Evolutionary conservation across 345 rosid genomes (phyloP).

Genomic region (Melaleuca alternifolia): DNA sequence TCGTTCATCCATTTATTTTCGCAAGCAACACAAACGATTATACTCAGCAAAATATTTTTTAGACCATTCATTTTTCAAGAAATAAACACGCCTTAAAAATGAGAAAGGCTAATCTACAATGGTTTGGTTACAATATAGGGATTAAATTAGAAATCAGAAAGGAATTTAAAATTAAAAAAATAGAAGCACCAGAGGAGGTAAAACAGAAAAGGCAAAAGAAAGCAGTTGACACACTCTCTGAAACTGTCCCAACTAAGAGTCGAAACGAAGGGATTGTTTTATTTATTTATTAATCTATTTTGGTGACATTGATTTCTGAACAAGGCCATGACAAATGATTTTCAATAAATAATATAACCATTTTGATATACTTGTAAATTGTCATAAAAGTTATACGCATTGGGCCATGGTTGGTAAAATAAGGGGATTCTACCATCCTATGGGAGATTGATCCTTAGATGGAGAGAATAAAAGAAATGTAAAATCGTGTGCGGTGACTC

Average conservation of each 20-base stretch:
- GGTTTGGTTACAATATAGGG: neutral
- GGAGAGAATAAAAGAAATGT: neutral
- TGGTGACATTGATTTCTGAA: too few relatives aligned
- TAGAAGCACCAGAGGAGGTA: neutral
- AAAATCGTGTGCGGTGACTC: neutral
- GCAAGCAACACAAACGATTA: too few relatives aligned
- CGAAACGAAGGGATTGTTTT: too few relatives aligned
- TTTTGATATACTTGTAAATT: neutral
- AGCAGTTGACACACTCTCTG: neutral
- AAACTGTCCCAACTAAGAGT: neutral
- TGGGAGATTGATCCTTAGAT: neutral
- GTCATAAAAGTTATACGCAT: neutral
- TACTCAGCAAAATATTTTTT: too few relatives aligned
- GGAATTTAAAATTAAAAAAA: neutral
- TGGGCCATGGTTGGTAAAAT: neutral
- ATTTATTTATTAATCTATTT: too few relatives aligned
- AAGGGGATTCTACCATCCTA: fast-evolving
- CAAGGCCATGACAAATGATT: neutral
- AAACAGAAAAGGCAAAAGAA: neutral
- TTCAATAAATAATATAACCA: neutral
- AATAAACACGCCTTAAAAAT: neutral
- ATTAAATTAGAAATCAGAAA: neutral
- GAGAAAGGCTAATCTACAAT: neutral
- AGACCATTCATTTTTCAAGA: too few relatives aligned
- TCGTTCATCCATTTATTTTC: too few relatives aligned